These are phyloP conservation scores for Tubosaeta sp. DNA, from an alignment of 768 basidiomycete species.

Conservation along the genomic window DNA sequence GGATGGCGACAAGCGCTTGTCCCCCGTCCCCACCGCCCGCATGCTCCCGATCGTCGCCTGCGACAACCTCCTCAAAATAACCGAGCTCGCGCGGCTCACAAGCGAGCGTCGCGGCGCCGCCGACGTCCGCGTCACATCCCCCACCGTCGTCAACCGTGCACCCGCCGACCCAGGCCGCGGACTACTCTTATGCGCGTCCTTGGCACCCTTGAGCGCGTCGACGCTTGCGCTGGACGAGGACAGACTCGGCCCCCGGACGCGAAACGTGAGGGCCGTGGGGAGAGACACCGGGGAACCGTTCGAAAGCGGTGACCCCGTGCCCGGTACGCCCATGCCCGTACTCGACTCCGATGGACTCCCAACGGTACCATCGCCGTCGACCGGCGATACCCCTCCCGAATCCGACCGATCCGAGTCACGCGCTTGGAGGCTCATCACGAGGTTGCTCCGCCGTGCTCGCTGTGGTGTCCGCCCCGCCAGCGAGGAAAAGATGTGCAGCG, in stretches of 20 bases:
- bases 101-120: conserved; percentile 12
- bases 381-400: neutral
- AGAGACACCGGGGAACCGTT: conserved; percentile 14
- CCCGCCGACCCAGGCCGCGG: conserved; percentile 23
- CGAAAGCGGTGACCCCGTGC: conserved; percentile 5
- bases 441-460: conserved; percentile 20
- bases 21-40: neutral
- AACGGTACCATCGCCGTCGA: neutral
- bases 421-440: conserved; percentile 23
- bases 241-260: conserved; percentile 2
- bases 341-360: neutral
- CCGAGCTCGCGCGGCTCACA: conserved; percentile 27
- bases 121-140: neutral
- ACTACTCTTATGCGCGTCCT: neutral
- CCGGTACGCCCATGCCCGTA: neutral
- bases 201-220: neutral
- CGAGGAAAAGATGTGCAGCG: conserved; percentile 20
- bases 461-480: neutral
- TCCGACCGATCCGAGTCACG: conserved; percentile 4
- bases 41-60: conserved; percentile 11
- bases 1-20: neutral
- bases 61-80: conserved; percentile 22
- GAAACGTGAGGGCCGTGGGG: conserved; percentile 6
- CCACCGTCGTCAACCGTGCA: conserved; percentile 15
- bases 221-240: neutral